Evolutionary conservation across 73 alveolate species (phyloP), one percentile per base, ranked within the genome.

Genomic region (Breviolum minutum): DNA sequence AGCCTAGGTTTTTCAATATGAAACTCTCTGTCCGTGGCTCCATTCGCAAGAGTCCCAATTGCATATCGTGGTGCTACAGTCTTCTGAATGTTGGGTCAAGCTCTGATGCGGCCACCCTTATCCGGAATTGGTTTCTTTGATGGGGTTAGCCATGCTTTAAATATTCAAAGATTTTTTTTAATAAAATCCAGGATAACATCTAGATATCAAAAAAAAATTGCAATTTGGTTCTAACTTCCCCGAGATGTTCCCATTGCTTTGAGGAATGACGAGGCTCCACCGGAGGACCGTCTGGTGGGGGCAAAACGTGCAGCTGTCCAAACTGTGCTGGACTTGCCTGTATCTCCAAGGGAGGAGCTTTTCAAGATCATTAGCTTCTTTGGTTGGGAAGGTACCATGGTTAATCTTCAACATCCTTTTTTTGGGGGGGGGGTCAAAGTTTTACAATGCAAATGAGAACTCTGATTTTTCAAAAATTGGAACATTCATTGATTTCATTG

Each of bases 361-460:
- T 9, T 79, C 66, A 20, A 79, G 30, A 27, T 63, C 0, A 66
- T 79, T 11, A 29, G 66, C 9, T 24, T 19, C 30, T 79, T 29
- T 79, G 87, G 87, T 3, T 79, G 87, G 87, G 87, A 79, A 79
- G 87, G 87, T 26, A 9, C n/a, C 54, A 40, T 40, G 54, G 54
- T 40, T 40, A 40, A 40, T 40, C 54, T 40, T 40, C 54, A 40
- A 40, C 54, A 40, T 14, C n/a, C 77, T 68, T 2, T 22, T 22
- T 68, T 17, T 2, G 2, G n/a, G n/a, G n/a, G n/a, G n/a, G n/a
- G n/a, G n/a, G n/a, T n/a, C n/a, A 68, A 2, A 68, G 1, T 40
- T 40, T 40, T 40, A 0, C 0, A 40, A 40, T 40, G 54, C 54
- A 40, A 40, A 40, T 40, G 5, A 40, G n/a, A 40, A 40, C 54